Evolutionary conservation across 225 moss, liverwort and hornwort genomes (phyloP).

Genomic region (Physcomitrellopsis africana): DNA sequence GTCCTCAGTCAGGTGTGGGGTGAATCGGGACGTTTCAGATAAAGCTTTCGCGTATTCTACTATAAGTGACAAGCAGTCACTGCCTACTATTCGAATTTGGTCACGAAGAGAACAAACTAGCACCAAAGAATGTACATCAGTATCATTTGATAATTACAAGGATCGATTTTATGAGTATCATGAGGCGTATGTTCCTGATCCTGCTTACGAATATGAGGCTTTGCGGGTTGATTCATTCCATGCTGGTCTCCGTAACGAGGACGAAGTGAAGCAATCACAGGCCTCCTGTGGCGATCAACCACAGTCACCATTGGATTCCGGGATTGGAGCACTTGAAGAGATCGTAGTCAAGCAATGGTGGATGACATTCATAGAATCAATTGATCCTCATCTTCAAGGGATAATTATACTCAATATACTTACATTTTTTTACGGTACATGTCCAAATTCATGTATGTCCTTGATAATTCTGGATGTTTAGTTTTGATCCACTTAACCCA

Average conservation of each 20-base stretch:
- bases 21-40: slow-evolving; percentile 30
- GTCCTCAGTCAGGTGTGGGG: slow-evolving; percentile 28
- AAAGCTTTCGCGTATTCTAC: slow-evolving; percentile 21
- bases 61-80: slow-evolving; percentile 17
- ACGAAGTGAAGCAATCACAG: slow-evolving; percentile 13
- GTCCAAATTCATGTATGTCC: background rate
- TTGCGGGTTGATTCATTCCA: slow-evolving; percentile 1
- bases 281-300: slow-evolving; percentile 13
- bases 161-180: slow-evolving; percentile 23
- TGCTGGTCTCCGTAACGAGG: background rate
- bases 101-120: background rate
- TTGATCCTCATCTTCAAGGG: slow-evolving; percentile 67
- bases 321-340: slow-evolving; percentile 49
- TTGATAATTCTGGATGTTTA: background rate
- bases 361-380: slow-evolving; percentile 37
- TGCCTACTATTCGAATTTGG: slow-evolving; percentile 27
- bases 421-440: slow-evolving; percentile 71
- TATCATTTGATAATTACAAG: slow-evolving; percentile 26
- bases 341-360: slow-evolving; percentile 40
- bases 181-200: background rate
- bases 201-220: background rate
- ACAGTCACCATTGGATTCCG: slow-evolving; percentile 33
- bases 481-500: background rate
- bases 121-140: slow-evolving; percentile 7
- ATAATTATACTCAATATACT: slow-evolving; percentile 70